These are phyloP conservation scores for Calvatia gigantea DNA, from an alignment of 768 basidiomycete species.

Conservation along the genomic window DNA sequence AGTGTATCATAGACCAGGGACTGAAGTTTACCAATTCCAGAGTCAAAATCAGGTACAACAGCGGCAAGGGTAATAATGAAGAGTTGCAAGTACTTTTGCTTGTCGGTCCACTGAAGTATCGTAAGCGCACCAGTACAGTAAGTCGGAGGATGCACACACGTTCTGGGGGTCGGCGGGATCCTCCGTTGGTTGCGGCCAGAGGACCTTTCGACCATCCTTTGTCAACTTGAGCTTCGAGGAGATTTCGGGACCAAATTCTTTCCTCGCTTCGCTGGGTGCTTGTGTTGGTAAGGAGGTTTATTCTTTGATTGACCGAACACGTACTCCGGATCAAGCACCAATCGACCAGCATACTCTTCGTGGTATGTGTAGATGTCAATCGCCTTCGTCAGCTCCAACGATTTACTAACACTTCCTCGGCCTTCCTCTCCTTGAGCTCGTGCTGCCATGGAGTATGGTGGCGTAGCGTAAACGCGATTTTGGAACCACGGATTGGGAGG, in stretches of 20 bases:
- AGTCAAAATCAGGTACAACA: constrained; percentile 65
- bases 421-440: neutral
- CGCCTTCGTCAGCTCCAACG: constrained; percentile 12
- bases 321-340: constrained; percentile 60
- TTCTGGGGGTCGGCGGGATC: constrained; percentile 62
- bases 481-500: no score
- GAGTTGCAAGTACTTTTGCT: constrained; percentile 53
- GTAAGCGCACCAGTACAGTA: no score
- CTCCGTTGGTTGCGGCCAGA: constrained; percentile 69
- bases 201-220: constrained; percentile 50
- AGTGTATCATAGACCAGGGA: no score
- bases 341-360: constrained; percentile 51
- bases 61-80: constrained; percentile 61
- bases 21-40: constrained; percentile 48
- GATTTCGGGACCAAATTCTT: constrained; percentile 55
- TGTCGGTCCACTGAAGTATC: constrained; percentile 37
- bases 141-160: neutral
- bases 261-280: constrained; percentile 48
- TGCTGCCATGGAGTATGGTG: neutral
- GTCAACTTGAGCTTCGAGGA: constrained; percentile 55
- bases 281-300: neutral
- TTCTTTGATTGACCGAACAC: constrained; percentile 18
- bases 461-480: no score
- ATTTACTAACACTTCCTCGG: neutral
- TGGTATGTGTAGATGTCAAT: constrained; percentile 41